Evolutionary conservation across 2,329 filamentous ascomycete genomes (phyloP).

Genomic region (Calonectria multiphialidica): DNA sequence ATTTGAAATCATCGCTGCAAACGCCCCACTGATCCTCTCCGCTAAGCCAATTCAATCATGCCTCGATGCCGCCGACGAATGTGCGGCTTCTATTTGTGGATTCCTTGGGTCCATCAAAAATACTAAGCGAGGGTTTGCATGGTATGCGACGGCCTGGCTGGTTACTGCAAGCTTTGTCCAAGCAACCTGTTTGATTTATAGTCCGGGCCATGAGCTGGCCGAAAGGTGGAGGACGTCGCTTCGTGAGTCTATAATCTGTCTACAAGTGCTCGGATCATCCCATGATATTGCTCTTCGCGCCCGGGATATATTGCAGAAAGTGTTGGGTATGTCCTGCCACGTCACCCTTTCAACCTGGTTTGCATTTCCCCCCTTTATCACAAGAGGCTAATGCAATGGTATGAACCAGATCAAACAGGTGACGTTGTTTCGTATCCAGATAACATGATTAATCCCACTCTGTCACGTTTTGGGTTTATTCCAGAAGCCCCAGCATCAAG

Average conservation of each 20-base stretch:
- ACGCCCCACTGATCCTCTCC: not conserved
- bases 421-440: not conserved
- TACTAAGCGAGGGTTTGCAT: not conserved
- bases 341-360: not conserved
- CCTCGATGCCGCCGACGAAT: not conserved
- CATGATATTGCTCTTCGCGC: not conserved
- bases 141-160: not conserved
- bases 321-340: not conserved
- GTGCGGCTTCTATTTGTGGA: not conserved
- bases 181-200: not conserved
- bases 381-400: not conserved
- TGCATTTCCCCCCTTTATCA: not conserved
- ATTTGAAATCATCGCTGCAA: not conserved
- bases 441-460: not conserved
- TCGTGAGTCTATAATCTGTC: not conserved
- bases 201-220: not conserved
- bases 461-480: not conserved
- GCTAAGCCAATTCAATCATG: not conserved
- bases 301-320: not conserved
- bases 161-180: not conserved
- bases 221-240: not conserved
- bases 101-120: not conserved
- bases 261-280: not conserved
- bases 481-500: not conserved
- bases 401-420: not conserved